These are phyloP conservation scores for Rhizopogon vesiculosus DNA, from an alignment of 768 basidiomycete species.

Conservation along the genomic window DNA sequence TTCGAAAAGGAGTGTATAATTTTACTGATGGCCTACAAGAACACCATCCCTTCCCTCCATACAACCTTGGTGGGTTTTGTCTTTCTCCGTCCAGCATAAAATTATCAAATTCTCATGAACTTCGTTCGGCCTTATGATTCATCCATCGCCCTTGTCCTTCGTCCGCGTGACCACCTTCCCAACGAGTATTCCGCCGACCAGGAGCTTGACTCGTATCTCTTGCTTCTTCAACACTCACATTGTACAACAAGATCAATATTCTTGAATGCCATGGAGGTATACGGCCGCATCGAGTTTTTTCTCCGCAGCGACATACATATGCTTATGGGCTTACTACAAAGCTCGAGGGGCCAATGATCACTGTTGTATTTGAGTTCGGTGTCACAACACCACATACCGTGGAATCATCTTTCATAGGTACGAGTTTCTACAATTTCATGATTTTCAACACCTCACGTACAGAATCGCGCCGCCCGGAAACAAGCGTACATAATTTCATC, in stretches of 20 bases:
- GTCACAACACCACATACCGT: no score
- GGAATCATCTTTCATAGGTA: background rate
- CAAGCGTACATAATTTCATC: background rate
- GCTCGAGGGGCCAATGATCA: background rate
- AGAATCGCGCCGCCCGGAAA: no score
- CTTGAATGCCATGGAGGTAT: background rate
- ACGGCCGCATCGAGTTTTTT: background rate
- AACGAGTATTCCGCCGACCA: background rate
- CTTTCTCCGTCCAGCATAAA: background rate
- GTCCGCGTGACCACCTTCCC: background rate
- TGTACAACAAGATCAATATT: background rate
- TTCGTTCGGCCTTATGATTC: background rate
- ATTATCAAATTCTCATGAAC: background rate
- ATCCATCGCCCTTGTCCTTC: background rate
- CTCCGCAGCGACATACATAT: no score
- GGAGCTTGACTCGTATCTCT: background rate
- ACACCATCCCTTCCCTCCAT: background rate
- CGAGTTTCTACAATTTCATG: background rate
- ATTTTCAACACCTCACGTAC: background rate
- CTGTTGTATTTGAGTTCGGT: background rate
- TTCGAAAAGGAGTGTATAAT: no score
- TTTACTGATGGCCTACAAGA: background rate
- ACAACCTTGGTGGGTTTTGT: background rate
- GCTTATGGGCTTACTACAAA: background rate
- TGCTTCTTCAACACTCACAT: background rate